Evolutionary conservation across 371 early-diverging fungal genomes (phyloP), one percentile per base, ranked within the genome.

Genomic region (Zychaea mexicana): DNA sequence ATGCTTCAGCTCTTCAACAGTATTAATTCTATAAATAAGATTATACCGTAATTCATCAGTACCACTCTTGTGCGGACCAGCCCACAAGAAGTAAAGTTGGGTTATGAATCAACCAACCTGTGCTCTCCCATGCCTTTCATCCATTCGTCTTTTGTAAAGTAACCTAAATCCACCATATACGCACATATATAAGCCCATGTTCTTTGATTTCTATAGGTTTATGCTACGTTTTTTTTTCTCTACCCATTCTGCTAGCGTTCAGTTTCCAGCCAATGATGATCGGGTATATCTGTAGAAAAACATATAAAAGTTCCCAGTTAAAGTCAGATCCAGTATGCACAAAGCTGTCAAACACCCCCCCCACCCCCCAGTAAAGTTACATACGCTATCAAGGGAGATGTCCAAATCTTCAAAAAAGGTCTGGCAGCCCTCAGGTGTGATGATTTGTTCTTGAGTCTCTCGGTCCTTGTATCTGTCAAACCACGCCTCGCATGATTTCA

Each of bases 181-280:
- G n/a, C n/a, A n/a, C n/a, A n/a, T n/a, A n/a, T n/a, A n/a, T n/a
- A n/a, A n/a, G n/a, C n/a, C n/a, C n/a, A n/a, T n/a, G n/a, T n/a
- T n/a, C n/a, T n/a, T n/a, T n/a, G n/a, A n/a, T n/a, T n/a, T n/a
- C n/a, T n/a, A n/a, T n/a, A n/a, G n/a, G n/a, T n/a, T n/a, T n/a
- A n/a, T n/a, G n/a, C n/a, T n/a, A n/a, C n/a, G n/a, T n/a, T n/a
- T n/a, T n/a, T n/a, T n/a, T n/a, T n/a, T n/a, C 3, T 24, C 64
- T 72, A 55, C 79, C 79, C 77, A 79, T 76, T 38, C 68, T 46
- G 38, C 52, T 68, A 17, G 73, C 63, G 19, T 72, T 64, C 67
- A 79, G 58, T 26, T 79, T 76, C 68, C 71, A 79, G 3, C 71
- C 79, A 49, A 79, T 61, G 15, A 79, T 32, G 7, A 79, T 42